These are phyloP conservation scores for Entomophthora muscae DNA, from an alignment of 371 early-diverging fungal species.

Conservation along the genomic window DNA sequence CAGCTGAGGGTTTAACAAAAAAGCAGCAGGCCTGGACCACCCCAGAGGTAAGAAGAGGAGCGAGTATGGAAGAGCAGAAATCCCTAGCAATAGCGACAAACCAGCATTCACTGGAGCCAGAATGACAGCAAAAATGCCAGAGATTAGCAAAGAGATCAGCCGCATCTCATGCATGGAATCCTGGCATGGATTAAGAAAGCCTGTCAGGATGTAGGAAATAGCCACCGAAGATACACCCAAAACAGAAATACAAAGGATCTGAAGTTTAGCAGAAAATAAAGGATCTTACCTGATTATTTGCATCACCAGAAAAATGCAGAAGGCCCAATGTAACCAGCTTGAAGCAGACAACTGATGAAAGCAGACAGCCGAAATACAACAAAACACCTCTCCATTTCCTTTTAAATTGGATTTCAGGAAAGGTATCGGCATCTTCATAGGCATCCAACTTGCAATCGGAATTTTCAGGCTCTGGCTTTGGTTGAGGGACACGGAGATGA, in stretches of 20 bases:
- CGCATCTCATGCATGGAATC: not conserved
- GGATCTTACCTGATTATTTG: not conserved
- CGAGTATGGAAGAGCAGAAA: not conserved
- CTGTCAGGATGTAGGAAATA: not conserved
- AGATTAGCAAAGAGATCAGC: not conserved
- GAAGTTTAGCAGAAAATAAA: not conserved
- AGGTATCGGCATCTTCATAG: not conserved
- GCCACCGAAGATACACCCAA: not conserved
- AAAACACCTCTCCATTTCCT: not conserved
- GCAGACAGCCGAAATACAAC: not conserved
- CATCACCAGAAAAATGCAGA: not conserved
- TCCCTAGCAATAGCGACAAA: slow-evolving; percentile 1
- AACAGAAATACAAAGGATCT: not conserved
- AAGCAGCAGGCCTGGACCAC: not conserved
- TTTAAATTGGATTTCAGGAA: not conserved
- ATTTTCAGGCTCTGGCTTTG: not conserved
- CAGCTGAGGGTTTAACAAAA: not conserved
- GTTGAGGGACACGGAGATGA: not conserved
- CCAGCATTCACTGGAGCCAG: not conserved
- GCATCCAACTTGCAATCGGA: not conserved
- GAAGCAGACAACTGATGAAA: not conserved
- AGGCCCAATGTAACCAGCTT: not conserved
- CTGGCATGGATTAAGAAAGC: not conserved
- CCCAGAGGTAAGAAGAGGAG: not conserved
- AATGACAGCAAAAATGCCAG: not conserved